These are phyloP conservation scores for Arthrobotrys sphaeroides DNA, from an alignment of 2,329 filamentous ascomycete species.

Conservation along the genomic window DNA sequence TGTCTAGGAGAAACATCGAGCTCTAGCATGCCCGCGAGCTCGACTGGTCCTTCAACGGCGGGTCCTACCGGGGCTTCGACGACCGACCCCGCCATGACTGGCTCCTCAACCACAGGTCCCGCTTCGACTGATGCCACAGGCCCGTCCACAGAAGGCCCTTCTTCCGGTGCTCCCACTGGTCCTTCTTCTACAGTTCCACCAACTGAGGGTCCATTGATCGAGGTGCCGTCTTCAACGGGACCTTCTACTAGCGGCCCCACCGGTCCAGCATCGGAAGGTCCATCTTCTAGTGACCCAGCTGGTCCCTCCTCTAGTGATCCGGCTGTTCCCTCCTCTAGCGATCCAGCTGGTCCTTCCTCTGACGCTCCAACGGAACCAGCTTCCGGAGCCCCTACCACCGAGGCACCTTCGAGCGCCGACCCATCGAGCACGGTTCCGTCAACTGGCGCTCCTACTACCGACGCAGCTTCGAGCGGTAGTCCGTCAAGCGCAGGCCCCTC, in stretches of 20 bases:
- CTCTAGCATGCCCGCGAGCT: slow-evolving; percentile 14
- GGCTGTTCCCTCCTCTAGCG: background rate
- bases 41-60: background rate
- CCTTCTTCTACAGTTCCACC: background rate
- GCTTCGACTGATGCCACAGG: background rate
- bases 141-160: background rate
- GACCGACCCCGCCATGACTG: background rate
- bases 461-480: background rate
- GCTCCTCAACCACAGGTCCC: background rate
- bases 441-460: no score
- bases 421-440: background rate
- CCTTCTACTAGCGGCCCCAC: background rate
- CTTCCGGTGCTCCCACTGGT: background rate
- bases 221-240: background rate
- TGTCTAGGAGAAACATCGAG: slow-evolving; percentile 14
- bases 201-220: background rate
- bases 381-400: background rate
- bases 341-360: background rate
- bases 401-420: background rate
- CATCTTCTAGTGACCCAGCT: background rate
- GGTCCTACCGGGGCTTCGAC: background rate
- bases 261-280: background rate
- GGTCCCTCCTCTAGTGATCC: background rate
- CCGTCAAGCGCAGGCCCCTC: background rate
- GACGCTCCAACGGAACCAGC: background rate